Conservation (phyloP, 2,329 filamentous ascomycete genomes). For the Colletotrichum sp. region DNA sequence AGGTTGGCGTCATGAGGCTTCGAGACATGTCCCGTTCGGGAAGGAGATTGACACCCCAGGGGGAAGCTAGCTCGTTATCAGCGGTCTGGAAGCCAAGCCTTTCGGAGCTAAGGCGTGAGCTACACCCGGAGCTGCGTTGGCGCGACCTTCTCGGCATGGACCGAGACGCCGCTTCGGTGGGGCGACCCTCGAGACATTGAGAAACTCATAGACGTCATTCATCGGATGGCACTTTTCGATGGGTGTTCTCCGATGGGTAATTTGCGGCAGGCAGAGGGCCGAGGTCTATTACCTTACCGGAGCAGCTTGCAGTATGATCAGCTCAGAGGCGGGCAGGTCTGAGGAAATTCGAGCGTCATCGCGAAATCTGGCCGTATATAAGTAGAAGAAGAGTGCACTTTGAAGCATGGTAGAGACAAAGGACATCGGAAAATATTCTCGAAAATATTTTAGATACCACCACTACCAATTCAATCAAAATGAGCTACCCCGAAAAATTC, state of each 20-base stretch:
- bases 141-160: not conserved
- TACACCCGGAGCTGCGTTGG: not conserved
- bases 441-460: not conserved
- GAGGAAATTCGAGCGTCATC: constrained; percentile 3
- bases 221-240: not conserved
- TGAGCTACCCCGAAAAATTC: constrained; percentile 51
- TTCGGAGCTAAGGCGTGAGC: not conserved
- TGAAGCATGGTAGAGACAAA: accelerated
- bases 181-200: not conserved
- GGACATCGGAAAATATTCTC: not conserved
- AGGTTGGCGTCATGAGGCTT: constrained; percentile 10
- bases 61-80: constrained; percentile 2
- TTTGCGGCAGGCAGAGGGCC: not conserved
- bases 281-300: not conserved
- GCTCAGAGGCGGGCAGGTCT: not conserved
- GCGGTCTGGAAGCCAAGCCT: not conserved
- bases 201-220: constrained; percentile 16
- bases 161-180: not conserved
- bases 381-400: not conserved
- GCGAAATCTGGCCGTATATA: not conserved
- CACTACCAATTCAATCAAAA: constrained; percentile 22
- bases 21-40: not conserved
- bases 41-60: not conserved
- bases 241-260: not conserved
- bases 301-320: not conserved